Evolutionary conservation across 2,329 filamentous ascomycete genomes (phyloP).

Genomic region (Xylaria digitata): DNA sequence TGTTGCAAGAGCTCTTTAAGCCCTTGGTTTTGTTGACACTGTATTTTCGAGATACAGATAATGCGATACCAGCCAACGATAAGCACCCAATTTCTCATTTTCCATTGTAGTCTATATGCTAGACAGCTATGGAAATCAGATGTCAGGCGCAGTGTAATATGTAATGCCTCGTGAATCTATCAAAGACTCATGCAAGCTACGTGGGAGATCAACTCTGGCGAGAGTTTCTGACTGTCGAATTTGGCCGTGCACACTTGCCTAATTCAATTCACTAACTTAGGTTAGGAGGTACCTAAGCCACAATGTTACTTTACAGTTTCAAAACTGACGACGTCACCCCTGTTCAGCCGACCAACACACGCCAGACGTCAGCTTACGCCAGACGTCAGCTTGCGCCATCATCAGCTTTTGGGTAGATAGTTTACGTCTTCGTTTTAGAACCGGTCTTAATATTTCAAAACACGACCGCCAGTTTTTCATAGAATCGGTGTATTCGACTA

Average conservation of each 20-base stretch:
- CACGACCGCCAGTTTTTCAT: background rate
- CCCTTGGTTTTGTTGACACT: background rate
- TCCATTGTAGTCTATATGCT: background rate
- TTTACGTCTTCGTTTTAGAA: too few relatives aligned
- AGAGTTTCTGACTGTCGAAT: too few relatives aligned
- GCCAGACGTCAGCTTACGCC: background rate
- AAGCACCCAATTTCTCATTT: background rate
- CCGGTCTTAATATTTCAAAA: background rate
- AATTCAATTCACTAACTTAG: background rate
- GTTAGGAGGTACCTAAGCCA: background rate
- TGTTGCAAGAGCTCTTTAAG: background rate
- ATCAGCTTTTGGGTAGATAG: background rate
- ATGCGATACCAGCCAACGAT: background rate
- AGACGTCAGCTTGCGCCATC: background rate
- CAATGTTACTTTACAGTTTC: background rate
- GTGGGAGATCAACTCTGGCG: background rate
- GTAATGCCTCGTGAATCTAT: background rate
- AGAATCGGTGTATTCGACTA: slow-evolving; percentile 6
- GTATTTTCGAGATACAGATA: background rate
- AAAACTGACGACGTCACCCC: background rate
- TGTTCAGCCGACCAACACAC: too few relatives aligned
- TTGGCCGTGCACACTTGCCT: too few relatives aligned
- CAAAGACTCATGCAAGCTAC: too few relatives aligned
- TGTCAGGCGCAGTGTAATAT: slow-evolving; percentile 2
- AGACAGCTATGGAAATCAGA: too few relatives aligned